Evolutionary conservation across 805 yeast genomes (phyloP).

Genomic region (Candida dajiaensis): DNA sequence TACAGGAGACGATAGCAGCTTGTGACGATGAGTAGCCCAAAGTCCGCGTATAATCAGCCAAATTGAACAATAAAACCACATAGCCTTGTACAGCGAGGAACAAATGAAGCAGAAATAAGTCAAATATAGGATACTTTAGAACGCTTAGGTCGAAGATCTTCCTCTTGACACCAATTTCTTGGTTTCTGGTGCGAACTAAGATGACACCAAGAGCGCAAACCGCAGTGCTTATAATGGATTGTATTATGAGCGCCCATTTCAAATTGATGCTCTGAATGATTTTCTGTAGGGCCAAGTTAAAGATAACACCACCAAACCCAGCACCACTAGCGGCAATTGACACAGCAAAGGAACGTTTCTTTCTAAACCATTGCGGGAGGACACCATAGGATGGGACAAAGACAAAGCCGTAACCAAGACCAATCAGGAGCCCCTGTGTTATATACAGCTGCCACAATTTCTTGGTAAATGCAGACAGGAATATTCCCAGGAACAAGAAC

Average conservation of each 20-base stretch:
- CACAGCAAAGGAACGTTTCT: conserved; percentile 44
- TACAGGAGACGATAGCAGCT: conserved; percentile 53
- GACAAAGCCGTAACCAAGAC: conserved; percentile 44
- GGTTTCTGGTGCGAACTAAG: conserved; percentile 33
- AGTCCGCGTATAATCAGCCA: conserved; percentile 54
- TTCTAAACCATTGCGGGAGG: conserved; percentile 66
- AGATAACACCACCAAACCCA: conserved; percentile 40
- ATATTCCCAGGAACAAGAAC: conserved; percentile 46
- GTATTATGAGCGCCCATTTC: conserved; percentile 30
- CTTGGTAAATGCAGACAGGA: conserved; percentile 55
- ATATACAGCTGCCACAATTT: conserved; percentile 58
- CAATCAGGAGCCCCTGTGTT: conserved; percentile 64
- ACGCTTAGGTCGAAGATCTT: conserved; percentile 36
- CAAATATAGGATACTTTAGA: conserved; percentile 34
- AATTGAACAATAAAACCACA: conserved; percentile 50
- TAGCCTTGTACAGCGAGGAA: conserved; percentile 52
- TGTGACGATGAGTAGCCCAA: conserved; percentile 49
- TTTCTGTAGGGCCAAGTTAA: conserved; percentile 30
- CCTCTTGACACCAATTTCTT: conserved; percentile 29
- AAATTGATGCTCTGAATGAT: conserved; percentile 26
- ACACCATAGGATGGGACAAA: conserved; percentile 53
- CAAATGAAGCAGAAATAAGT: conserved; percentile 35
- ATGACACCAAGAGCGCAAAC: conserved; percentile 28
- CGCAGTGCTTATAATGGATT: conserved; percentile 30
- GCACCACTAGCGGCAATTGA: conserved; percentile 35